Evolutionary conservation across 2,329 filamentous ascomycete genomes (phyloP).

Genomic region (Paecilomyces niveus): DNA sequence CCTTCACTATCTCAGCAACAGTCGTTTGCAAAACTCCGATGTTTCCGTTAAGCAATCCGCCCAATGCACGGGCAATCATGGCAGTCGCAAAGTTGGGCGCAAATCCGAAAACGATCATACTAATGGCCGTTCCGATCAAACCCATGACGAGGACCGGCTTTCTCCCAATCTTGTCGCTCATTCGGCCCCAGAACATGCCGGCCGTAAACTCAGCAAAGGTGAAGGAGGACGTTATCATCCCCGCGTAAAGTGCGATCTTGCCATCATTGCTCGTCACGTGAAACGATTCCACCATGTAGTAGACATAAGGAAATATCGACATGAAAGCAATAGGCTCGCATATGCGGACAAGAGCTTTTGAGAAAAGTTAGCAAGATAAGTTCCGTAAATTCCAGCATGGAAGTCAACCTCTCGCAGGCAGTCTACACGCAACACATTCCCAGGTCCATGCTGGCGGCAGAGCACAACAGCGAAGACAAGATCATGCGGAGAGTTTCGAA

Average conservation of each 20-base stretch:
- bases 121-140: constrained; percentile 83
- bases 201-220: constrained; percentile 93
- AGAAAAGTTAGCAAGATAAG: constrained; percentile 8
- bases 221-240: constrained; percentile 93
- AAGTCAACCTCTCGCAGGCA: not conserved
- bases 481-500: not conserved
- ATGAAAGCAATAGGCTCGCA: constrained; percentile 99
- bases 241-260: constrained; percentile 84
- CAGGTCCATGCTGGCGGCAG: not conserved
- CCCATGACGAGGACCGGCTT: constrained; percentile 89
- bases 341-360: constrained; percentile 78
- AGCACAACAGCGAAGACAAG: not conserved
- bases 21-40: constrained; percentile 94
- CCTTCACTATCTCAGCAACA: constrained; percentile 85
- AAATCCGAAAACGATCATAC: constrained; percentile 89
- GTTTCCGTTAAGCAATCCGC: constrained; percentile 90
- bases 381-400: not conserved
- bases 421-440: not conserved
- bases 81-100: constrained; percentile 74
- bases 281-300: constrained; percentile 94
- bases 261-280: constrained; percentile 69
- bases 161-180: constrained; percentile 86
- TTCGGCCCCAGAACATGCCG: constrained; percentile 82
- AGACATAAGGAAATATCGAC: constrained; percentile 98
- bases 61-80: constrained; percentile 78